Conservation (phyloP, 176 grass and related monocot genomes). For the Stipa capillata region DNA sequence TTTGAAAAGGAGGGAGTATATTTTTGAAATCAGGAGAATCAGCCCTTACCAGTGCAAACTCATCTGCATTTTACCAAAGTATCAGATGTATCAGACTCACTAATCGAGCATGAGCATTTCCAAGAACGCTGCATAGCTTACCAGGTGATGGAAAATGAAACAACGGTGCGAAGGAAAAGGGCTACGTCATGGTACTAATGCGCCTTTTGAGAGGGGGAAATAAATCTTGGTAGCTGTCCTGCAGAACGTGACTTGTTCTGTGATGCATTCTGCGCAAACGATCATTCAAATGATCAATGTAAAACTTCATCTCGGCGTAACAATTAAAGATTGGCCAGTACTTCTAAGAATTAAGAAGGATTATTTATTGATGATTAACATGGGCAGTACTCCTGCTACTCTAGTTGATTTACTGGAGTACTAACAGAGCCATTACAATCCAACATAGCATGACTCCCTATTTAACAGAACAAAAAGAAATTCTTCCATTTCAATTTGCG, state of each 20-base stretch:
- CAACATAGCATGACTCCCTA: slow-evolving; percentile 2
- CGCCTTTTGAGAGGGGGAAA: slow-evolving; percentile 16
- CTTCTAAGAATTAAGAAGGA: background rate
- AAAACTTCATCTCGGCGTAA: background rate
- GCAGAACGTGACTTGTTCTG: background rate
- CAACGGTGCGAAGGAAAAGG: too few species aligned
- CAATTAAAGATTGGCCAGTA: too few species aligned
- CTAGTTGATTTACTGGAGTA: background rate
- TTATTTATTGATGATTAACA: slow-evolving; percentile 29
- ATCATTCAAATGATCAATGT: background rate
- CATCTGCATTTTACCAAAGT: too few species aligned
- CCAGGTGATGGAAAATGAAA: too few species aligned
- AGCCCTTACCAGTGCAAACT: too few species aligned
- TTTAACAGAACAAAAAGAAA: background rate
- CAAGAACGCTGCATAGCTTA: too few species aligned
- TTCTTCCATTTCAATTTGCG: slow-evolving; percentile 3
- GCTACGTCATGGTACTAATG: background rate
- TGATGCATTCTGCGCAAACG: background rate
- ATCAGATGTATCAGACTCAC: too few species aligned
- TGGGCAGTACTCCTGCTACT: background rate
- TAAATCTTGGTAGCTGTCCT: background rate
- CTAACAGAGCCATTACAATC: background rate
- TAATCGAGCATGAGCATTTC: too few species aligned
- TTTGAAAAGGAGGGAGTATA: too few species aligned
- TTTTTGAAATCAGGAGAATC: too few species aligned